Evolutionary conservation across 2,329 filamentous ascomycete species (phyloP).

Genomic region (Verruconis gallopava): DNA sequence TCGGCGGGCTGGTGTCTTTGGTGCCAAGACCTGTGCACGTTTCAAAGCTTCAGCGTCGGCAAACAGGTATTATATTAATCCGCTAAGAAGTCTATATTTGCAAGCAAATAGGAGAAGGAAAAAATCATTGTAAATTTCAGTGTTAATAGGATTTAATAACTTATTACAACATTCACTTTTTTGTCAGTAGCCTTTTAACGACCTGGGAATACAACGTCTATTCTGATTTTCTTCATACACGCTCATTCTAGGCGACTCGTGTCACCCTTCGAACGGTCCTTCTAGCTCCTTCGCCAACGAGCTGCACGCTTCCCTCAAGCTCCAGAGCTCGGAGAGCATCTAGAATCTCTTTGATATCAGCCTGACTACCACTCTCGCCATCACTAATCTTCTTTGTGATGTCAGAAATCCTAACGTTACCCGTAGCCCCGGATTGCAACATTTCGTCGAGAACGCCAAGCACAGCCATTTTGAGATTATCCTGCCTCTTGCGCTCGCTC

Average conservation of each 20-base stretch:
- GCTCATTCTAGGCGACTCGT: conserved; percentile 25
- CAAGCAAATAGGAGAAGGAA: too few species aligned
- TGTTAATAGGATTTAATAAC: too few species aligned
- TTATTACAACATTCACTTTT: too few species aligned
- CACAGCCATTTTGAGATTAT: conserved; percentile 73
- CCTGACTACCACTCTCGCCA: conserved; percentile 41
- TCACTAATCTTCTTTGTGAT: conserved; percentile 62
- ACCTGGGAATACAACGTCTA: too few species aligned
- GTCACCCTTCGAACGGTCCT: conserved; percentile 68
- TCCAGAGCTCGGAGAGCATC: conserved; percentile 72
- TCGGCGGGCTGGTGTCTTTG: too few species aligned
- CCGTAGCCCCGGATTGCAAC: conserved; percentile 44
- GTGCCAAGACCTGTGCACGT: too few species aligned
- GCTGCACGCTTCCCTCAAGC: conserved; percentile 68
- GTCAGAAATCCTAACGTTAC: conserved; percentile 62
- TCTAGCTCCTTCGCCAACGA: conserved; percentile 73
- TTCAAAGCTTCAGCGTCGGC: too few species aligned
- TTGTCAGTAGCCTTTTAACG: too few species aligned
- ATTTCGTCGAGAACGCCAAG: conserved; percentile 69
- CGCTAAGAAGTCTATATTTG: too few species aligned
- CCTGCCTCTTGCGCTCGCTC: conserved; percentile 68
- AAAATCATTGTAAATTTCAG: too few species aligned
- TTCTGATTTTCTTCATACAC: too few species aligned
- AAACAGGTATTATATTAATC: too few species aligned
- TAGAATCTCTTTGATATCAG: conserved; percentile 70